phyloP scores from a whole-genome alignment of 305 asterid genomes.

The Fraxinus platypoda region DNA sequence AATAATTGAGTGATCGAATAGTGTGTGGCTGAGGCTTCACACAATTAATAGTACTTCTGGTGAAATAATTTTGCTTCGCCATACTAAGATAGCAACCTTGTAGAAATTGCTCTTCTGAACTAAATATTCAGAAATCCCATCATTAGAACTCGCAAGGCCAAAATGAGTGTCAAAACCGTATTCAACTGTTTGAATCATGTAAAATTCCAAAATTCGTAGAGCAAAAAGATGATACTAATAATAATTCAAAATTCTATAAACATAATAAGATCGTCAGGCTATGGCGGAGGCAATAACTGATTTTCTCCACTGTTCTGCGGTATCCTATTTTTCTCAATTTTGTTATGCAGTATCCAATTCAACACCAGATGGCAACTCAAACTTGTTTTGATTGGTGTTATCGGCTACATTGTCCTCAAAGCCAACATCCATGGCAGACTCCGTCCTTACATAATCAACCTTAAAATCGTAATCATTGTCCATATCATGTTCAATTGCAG shows the following conservation, averaged over 20 bases:
- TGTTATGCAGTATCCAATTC: conserved; percentile 50
- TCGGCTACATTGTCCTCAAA: conserved; percentile 26
- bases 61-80: not conserved
- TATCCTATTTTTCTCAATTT: not conserved
- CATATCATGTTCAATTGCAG: conserved; percentile 47
- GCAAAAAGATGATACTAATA: not conserved
- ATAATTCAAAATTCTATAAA: not conserved
- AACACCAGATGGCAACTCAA: conserved; percentile 59
- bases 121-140: not conserved
- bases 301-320: not conserved
- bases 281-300: not conserved
- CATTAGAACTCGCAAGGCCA: not conserved
- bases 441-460: conserved; percentile 50
- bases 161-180: not conserved
- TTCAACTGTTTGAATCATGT: not conserved
- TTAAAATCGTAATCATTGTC: conserved; percentile 70
- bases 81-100: not conserved
- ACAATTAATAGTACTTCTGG: not conserved
- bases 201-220: not conserved
- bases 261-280: not conserved
- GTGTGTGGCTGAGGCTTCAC: not conserved
- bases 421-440: conserved; percentile 42
- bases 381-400: conserved; percentile 37
- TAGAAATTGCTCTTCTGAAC: not conserved
- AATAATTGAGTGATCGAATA: not conserved